These are phyloP conservation scores for Melanopsichium pennsylvanicum DNA, from an alignment of 1,284 basidiomycete genomes.

Conservation along the genomic window DNA sequence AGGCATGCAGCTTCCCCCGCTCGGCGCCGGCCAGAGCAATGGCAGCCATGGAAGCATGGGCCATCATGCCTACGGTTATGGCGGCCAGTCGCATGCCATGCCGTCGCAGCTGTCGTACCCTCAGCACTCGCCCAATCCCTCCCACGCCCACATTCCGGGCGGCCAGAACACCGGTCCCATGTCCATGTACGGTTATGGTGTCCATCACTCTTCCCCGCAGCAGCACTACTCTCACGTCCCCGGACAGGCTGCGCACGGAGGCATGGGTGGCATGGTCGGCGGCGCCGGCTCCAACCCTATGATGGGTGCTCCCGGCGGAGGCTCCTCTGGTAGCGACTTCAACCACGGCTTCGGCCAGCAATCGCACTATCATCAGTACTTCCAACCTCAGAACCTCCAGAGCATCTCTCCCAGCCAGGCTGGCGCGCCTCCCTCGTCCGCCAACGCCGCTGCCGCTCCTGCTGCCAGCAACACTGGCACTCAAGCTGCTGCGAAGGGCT, in stretches of 20 bases:
- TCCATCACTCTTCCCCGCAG: constrained; percentile 44
- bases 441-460: constrained; percentile 16
- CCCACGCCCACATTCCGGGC: constrained; percentile 41
- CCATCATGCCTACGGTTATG: constrained; percentile 45
- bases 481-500: constrained; percentile 21
- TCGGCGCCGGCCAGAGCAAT: constrained; percentile 47
- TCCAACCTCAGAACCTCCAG: constrained; percentile 45
- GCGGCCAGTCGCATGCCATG: constrained; percentile 41
- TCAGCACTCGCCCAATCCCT: constrained; percentile 46
- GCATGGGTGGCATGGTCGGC: constrained; percentile 48
- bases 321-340: constrained; percentile 32
- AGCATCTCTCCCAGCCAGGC: constrained; percentile 47
- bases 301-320: constrained; percentile 48
- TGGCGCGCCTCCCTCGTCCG: constrained; percentile 34
- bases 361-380: constrained; percentile 49
- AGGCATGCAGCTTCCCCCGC: constrained; percentile 49
- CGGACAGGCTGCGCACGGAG: constrained; percentile 45
- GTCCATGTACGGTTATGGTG: constrained; percentile 51
- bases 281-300: constrained; percentile 47
- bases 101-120: constrained; percentile 48
- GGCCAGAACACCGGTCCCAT: constrained; percentile 42
- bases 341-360: constrained; percentile 47
- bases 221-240: constrained; percentile 50
- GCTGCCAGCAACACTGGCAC: constrained; percentile 20
- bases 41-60: constrained; percentile 42